Base-by-base conservation (phyloP, 2,329 filamentous ascomycete species). In the Gnomoniopsis smithogilvyi region DNA sequence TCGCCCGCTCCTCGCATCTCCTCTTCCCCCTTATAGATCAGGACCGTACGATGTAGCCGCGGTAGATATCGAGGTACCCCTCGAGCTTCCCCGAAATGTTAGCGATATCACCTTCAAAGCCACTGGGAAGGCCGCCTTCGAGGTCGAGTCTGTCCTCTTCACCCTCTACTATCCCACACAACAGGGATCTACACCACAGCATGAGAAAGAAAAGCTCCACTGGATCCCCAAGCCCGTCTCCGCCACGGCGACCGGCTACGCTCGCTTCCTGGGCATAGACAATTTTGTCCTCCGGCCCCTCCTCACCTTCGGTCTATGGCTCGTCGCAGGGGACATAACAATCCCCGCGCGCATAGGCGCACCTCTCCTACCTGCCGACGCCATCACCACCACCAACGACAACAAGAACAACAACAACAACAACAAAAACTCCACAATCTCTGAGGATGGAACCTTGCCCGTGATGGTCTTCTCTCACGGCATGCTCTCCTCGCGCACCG, bases 401-500 rank as follows among this genome's bases (percentile, higher is more conserved):
- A n/a, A n/a, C n/a, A n/a, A n/a, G n/a, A n/a, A n/a, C n/a, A n/a
- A n/a, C n/a, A n/a, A n/a, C n/a, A n/a, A n/a, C n/a, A n/a, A n/a
- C n/a, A n/a, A n/a, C n/a, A n/a, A n/a, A n/a, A n/a, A n/a, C n/a
- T n/a, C 34, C 17, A 26, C 19, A n/a, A 17, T 34, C 4, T 22
- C 4, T 58, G 15, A 67, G 7, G 52, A 57, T 19, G 55, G 63
- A 19, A 65, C 65, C 0, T 72, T 78, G 30, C 78, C 79, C 10
- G 70, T 82, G 61, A 68, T 82, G 60, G 68, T 82, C 63, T 81
- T 83, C 65, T 81, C 80, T 6, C 80, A 83, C 62, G 80, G 80
- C 47, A 78, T 78, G 67, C 79, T 78, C 24, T 77, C 75, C 46
- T 78, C 76, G 0, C 69, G 80, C 22, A 80, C 78, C 1, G 79